Evolutionary conservation across 345 rosid species (phyloP), one percentile per base, ranked within the genome.

Genomic region (Salix arbutifolia): DNA sequence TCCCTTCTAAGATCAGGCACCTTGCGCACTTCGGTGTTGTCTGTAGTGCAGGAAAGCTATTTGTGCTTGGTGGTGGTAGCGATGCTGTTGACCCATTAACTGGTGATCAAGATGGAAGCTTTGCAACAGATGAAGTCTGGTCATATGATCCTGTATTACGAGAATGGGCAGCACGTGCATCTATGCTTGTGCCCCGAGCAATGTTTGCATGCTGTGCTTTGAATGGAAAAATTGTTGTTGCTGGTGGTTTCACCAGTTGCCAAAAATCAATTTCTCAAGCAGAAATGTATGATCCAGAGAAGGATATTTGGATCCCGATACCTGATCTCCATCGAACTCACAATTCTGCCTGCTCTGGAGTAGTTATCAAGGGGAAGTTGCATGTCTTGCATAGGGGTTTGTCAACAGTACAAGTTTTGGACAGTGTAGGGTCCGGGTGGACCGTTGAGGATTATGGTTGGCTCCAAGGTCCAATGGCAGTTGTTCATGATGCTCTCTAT

Each of bases 41-140:
- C 77, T 90, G 92, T 10, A 75, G 89, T 6, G 77, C 76, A 37
- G 91, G 99, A 16, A 91, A 85, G 72, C 86, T 96, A 69, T 96
- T 89, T 81, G 99, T 96, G 37, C 87, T 93, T 64, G 99, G 99
- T 44, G 99, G 99, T 35, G 96, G 96, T 26, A 96, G 99, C 73
- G 99, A 96, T 70, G 96, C 94, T 3, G 99, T 96, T 7, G 97
- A 93, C 80, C 97, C 93, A 0, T 76, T 83, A 69, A 95, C 98
- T 2, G 99, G 99, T 23, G 99, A 96, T 72, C 99, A 96, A 70
- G 90, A 91, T 64, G 99, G 99, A 40, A 93, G 92, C 72, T 96
- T 95, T 74, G 98, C 98, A 0, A 90, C 97, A 9, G 88, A 89
- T 70, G 96, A 96, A 83, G 98, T 96, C 52, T 96, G 98, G 98